These are phyloP conservation scores for Thinopyrum elongatum DNA, from an alignment of 176 grass and related monocot species.

Conservation along the genomic window DNA sequence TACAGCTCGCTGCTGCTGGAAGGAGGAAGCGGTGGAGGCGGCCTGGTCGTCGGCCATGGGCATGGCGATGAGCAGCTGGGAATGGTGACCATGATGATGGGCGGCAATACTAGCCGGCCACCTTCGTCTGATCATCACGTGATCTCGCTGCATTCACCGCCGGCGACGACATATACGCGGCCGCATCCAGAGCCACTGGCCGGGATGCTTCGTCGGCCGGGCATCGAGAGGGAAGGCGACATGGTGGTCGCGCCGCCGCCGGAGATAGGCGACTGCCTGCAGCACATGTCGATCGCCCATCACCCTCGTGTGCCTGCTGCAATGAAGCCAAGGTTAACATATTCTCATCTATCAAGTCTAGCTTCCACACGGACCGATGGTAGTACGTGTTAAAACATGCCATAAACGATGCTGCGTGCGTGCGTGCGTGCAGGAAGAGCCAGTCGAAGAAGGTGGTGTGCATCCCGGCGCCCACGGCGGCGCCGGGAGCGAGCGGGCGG, in stretches of 20 bases:
- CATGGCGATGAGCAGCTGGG: neutral
- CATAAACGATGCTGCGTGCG: neutral
- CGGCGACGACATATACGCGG: neutral
- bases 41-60: neutral
- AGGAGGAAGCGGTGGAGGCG: neutral
- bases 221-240: neutral
- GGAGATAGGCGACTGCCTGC: conserved; percentile 15
- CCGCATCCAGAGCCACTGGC: neutral
- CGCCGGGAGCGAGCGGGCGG: conserved; percentile 34
- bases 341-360: neutral
- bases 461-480: conserved; percentile 70
- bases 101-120: neutral
- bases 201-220: neutral
- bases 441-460: conserved; percentile 91
- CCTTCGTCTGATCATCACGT: neutral
- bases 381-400: neutral
- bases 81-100: neutral
- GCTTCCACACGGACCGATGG: neutral
- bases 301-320: neutral
- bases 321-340: conserved; percentile 31
- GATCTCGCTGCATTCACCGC: neutral
- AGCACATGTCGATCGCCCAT: conserved; percentile 23
- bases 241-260: neutral
- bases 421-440: conserved; percentile 57
- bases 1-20: neutral